Evolutionary conservation across 129 eudicot genomes (phyloP), one percentile per base, ranked within the genome.

Genomic region (Helichrysum umbraculigerum): DNA sequence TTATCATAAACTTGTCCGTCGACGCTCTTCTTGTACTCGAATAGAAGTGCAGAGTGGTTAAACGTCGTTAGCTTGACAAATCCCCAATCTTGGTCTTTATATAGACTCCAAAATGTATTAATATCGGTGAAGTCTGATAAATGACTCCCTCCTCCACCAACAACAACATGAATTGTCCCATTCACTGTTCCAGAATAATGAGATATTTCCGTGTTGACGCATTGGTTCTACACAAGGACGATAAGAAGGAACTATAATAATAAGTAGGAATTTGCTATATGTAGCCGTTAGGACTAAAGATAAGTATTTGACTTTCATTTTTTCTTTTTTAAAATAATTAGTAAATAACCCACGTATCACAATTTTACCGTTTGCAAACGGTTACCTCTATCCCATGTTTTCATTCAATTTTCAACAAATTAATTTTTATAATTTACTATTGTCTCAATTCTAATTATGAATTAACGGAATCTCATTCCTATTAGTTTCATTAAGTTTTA

Each of bases 151-250:
- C 82, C 97, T 11, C 97, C 92, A 4, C 97, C 97, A 34, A 65
- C 92, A 14, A 92, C 97, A 7, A 92, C 92, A 14, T 92, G 97
- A 19, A 92, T 92, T 2, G 93, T 92, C 17, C 92, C 97, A 5
- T 89, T 87, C 63, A 87, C 77, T 0, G 79, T 80, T 2, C 97
- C 97, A 0, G 89, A 87, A 77, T 87, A 92, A 51, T 84, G 82
- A n/a, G 84, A 78, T 68, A 67, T 87, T 54, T 85, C 96, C 0
- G 76, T 56, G 74, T 76, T 92, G 75, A 87, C 89, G 37, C 97
- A 92, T 66, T 89, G 83, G 57, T 85, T 77, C 97, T 92, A 84
- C 72, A 69, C 29, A 35, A 78, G 22, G 19, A 61, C 44, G 25
- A 44, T 7, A 69, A 70, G 50, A 39, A 25, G 1, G 0, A 17